Evolutionary conservation across 345 rosid species (phyloP), one percentile per base, ranked within the genome.

Genomic region (Atalantia buxifolia): DNA sequence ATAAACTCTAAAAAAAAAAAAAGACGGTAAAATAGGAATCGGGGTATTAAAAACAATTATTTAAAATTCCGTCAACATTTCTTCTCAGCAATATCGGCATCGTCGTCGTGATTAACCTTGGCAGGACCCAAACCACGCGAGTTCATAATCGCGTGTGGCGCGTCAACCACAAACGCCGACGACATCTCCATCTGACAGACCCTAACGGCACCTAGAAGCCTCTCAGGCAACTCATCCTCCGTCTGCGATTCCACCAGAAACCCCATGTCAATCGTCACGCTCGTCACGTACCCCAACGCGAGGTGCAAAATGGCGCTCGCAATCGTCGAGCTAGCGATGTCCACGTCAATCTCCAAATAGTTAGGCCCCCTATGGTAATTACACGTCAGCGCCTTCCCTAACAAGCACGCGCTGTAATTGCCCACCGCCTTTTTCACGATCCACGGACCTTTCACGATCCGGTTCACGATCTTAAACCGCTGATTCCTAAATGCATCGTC

Each of bases 381-480:
- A 36, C 93, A 89, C n/a, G 90, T 91, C 83, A 95, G 78, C 0
- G 97, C 94, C 64, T 91, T 92, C 24, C 98, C 99, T n/a, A 95
- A 61, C 48, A 95, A 78, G 73, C 97, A 95, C 19, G 99, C 97
- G n/a, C 93, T 71, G 81, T 92, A 87, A 64, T 81, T 92, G 19
- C 98, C 98, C 21, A 92, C 96, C 56, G 99, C 69, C 6, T 91
- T 88, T 81, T 87, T 92, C 45, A 95, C 95, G 63, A 92, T 84
- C 98, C 98, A 95, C 0, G 98, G 99, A 0, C 99, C 99, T 83
- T 95, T 93, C 59, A 90, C 98, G 76, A 95, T 95, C 75, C 94
- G 85, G 57, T 91, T 92, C 80, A 93, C 98, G 78, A 95, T 92
- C 87, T 95, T 95, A 81, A 95, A 93, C 77, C 99, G 91, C 81